Base-by-base conservation (phyloP, 495 filamentous ascomycete species). In the Xylaria curta region DNA sequence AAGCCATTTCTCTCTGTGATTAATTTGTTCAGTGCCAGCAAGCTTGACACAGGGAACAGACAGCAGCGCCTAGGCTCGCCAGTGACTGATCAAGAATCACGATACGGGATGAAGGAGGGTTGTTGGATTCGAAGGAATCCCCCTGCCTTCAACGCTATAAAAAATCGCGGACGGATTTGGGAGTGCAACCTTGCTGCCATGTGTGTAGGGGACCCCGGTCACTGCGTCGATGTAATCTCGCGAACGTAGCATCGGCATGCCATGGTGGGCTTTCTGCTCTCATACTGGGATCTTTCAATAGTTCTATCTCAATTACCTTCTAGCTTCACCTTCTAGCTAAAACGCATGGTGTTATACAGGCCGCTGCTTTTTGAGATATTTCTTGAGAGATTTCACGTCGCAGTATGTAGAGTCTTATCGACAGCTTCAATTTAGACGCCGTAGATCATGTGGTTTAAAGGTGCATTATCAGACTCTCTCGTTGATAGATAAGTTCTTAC, bases 31-130 rank as follows among this genome's bases (percentile, higher is more conserved):
- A 12, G 13, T 49, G 36, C 64, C 24, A 4, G 17, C 28, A 38
- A 28, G 49, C 40, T 36, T 28, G 33, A 63, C 13, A 53, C 49
- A 54, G 63, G 24, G 33, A 68, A 38, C 36, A 44, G 10, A 72
- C 26, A 44, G 70, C 54, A 13, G 42, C 70, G 56, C 54, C 44
- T 24, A 28, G 60, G 70, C 69, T 44, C 60, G 69, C 69, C 69
- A 51, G 53, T 21, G 26, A 42, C 26, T 31, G 40, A 40, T 47
- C 9, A 19, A 10, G 26, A 53, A 24, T 63, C 19, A 24, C 56
- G 28, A 36, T 31, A n/a, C 9, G 44, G 13, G 38, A 63, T 59
- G 3, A 46, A 19, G 26, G 36, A 38, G 8, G 36, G 36, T 38
- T 38, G 53, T n/a, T 60, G 40, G 42, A 61, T 38, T 54, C 6